Percentiles rank a stretch among this genome's conserved stretches.
These are phyloP conservation scores for Penstemon newberryi DNA, from an alignment of 257 asterid species.

Conservation along the genomic window DNA sequence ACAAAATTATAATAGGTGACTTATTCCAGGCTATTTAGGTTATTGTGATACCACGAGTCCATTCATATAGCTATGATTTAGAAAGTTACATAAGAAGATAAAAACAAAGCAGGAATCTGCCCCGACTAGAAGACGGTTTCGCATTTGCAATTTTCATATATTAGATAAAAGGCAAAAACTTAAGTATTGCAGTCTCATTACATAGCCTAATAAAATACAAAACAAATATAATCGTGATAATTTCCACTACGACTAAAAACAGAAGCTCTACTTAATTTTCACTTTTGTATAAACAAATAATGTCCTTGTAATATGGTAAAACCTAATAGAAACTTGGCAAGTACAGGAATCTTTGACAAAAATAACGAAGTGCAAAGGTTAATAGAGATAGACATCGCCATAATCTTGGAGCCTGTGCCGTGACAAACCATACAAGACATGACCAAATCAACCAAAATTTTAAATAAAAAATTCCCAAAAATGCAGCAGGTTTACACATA, in stretches of 20 bases:
- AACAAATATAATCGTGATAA: not conserved
- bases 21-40: not conserved
- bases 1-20: not conserved
- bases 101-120: not conserved
- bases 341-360: no score
- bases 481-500: not conserved
- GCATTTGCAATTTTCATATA: not conserved
- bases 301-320: no score
- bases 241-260: not conserved
- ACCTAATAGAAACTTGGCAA: no score
- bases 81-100: not conserved
- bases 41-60: no score
- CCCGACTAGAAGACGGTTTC: not conserved
- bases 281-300: no score
- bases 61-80: not conserved
- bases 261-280: not conserved
- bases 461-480: not conserved
- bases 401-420: not conserved
- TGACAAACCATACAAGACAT: constrained; percentile 1
- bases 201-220: not conserved
- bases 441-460: not conserved
- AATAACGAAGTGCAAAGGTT: no score
- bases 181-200: not conserved
- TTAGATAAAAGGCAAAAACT: not conserved
- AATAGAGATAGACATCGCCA: not conserved